Percentiles rank a stretch among this genome's conserved stretches.
phyloP scores from a whole-genome alignment of 805 yeast species.

The Metschnikowia corniflorae region DNA sequence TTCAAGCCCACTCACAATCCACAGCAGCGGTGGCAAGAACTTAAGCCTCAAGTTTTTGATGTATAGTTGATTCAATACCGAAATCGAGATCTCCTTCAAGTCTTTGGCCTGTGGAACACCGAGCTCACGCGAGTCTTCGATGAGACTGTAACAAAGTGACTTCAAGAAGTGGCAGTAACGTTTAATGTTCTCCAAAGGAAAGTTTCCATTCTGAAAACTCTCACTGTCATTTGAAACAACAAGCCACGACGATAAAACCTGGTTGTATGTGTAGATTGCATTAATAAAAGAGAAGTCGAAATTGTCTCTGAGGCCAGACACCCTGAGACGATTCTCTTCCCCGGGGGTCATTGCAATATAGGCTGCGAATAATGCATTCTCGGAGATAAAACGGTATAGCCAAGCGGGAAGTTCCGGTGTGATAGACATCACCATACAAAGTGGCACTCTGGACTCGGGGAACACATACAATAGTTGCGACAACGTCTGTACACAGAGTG shows the following conservation, averaged over 20 bases:
- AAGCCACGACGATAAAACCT: conserved; percentile 63
- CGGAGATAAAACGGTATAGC: conserved; percentile 26
- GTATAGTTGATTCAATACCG: conserved; percentile 61
- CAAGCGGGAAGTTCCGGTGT: conserved; percentile 38
- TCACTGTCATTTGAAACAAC: conserved; percentile 66
- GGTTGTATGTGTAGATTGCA: conserved; percentile 49
- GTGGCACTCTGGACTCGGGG: conserved; percentile 34
- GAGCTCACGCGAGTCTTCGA: conserved; percentile 15
- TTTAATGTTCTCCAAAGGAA: conserved; percentile 36
- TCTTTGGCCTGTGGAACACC: not conserved
- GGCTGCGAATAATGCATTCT: not conserved
- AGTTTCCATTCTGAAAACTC: conserved; percentile 42
- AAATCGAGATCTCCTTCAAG: conserved; percentile 38
- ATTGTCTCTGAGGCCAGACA: not conserved
- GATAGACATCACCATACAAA: conserved; percentile 40
- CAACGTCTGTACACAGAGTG: conserved; percentile 19
- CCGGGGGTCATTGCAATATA: not conserved
- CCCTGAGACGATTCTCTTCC: not conserved
- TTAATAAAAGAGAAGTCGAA: conserved; percentile 28
- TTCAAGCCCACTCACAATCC: conserved; percentile 43
- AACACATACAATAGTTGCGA: conserved; percentile 34
- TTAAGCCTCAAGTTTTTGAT: conserved; percentile 59
- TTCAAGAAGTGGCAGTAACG: conserved; percentile 48
- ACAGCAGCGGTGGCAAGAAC: conserved; percentile 47
- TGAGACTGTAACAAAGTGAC: conserved; percentile 45